These are phyloP conservation scores for Ogataea methanolica DNA, from an alignment of 805 yeast genomes.

Conservation along the genomic window DNA sequence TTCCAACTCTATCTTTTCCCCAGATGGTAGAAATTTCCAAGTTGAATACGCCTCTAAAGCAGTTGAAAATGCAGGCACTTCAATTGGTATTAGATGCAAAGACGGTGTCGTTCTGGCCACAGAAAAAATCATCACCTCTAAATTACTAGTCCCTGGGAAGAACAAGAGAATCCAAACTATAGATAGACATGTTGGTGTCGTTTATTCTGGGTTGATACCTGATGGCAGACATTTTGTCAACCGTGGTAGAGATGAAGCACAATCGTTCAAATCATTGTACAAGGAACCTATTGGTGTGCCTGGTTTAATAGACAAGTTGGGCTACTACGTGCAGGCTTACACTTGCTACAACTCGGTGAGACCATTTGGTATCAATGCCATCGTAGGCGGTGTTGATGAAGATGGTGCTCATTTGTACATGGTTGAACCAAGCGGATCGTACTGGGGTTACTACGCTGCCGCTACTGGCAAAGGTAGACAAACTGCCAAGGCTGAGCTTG, in stretches of 20 bases:
- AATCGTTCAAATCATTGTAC: conserved; percentile 69
- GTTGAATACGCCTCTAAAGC: conserved; percentile 98
- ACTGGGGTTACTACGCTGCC: conserved; percentile 97
- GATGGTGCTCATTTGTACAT: conserved; percentile 85
- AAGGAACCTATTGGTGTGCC: conserved; percentile 75
- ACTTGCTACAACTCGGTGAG: conserved; percentile 95
- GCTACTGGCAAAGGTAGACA: conserved; percentile 99
- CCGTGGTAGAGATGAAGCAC: conserved; percentile 90
- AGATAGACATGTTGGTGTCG: conserved; percentile 91
- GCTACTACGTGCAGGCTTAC: conserved; percentile 89
- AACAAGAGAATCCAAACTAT: conserved; percentile 89
- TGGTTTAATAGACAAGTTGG: conserved; percentile 79
- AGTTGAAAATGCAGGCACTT: conserved; percentile 95
- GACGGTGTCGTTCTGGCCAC: conserved; percentile 97
- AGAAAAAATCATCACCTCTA: conserved; percentile 87
- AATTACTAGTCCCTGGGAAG: conserved; percentile 81
- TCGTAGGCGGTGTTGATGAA: conserved; percentile 89
- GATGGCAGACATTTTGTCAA: conserved; percentile 93
- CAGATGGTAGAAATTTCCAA: conserved; percentile 93
- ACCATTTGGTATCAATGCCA: conserved; percentile 93
- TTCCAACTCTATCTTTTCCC: conserved; percentile 91
- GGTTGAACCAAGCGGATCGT: conserved; percentile 96
- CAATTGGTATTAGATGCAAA: conserved; percentile 84
- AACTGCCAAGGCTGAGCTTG: conserved; percentile 94
- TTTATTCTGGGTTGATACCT: conserved; percentile 91